Base-by-base conservation (phyloP, 106 monocot species). In the Narthecium ossifragum region DNA sequence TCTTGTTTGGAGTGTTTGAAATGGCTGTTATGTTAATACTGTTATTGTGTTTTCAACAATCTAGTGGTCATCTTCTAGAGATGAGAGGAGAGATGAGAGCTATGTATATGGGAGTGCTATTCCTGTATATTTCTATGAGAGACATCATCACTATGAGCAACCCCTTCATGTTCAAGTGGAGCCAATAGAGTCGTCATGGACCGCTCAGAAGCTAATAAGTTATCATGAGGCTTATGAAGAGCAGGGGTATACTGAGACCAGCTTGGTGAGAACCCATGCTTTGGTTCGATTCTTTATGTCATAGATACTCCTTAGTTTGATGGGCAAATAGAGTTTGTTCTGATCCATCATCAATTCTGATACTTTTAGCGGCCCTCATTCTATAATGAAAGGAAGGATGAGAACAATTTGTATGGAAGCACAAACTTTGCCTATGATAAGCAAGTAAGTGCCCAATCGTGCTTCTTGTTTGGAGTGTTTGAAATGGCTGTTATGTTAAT, bases 141-240 rank as follows among this genome's bases (percentile, higher is more conserved):
- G n/a, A n/a, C n/a, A 21, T 28, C 57, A 76, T 64, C 38, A 41
- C 18, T 38, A 28, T 26, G 47, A 59, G 53, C 50, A 57, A 47
- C 50, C 75, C 20, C 57, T 68, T 45, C 13, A 32, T 24, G 68
- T 78, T 40, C 24, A 34, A 26, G 32, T 66, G 2, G 40, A 72
- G 11, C 32, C 34, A 58, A 27, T 33, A 37, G 62, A 66, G 53
- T 17, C 40, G 0, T 21, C 24, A 1, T 68, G 46, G 62, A 47
- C 40, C n/a, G n/a, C 54, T 46, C 28, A 27, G 49, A 41, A 31
- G 27, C 52, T n/a, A n/a, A n/a, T n/a, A 51, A 32, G 29, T 43
- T 59, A 66, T 34, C 61, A 65, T 51, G 69, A 75, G 46, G 61
- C 11, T 22, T 59, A 65, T 34, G 17, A 43, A 28, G 65, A 68